Conservation (phyloP, 2,329 filamentous ascomycete species). For the Xylogone sp. region DNA sequence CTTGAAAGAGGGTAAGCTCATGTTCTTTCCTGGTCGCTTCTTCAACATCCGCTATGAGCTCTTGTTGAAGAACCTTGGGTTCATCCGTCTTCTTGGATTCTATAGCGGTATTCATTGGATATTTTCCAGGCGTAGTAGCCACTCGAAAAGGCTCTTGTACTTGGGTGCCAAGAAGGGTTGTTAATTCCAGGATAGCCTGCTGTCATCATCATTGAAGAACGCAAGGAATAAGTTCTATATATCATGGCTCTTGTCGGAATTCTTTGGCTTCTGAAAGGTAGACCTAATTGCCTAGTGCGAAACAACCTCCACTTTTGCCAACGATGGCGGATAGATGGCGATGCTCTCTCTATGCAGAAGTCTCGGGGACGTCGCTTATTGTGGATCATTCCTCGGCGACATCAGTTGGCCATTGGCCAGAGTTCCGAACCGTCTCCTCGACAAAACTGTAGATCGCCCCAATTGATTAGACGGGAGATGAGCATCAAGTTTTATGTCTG, state of each 20-base stretch:
- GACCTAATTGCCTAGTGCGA: background rate
- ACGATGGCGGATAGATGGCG: too few species aligned
- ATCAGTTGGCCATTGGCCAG: background rate
- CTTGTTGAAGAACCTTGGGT: background rate
- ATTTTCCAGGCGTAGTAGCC: background rate
- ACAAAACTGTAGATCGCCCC: too few species aligned
- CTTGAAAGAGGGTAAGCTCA: constrained; percentile 2
- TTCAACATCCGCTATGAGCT: constrained; percentile 1
- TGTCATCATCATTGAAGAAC: background rate
- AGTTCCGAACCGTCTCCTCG: background rate
- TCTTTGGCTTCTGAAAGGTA: background rate
- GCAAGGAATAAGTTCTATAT: background rate
- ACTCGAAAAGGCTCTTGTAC: background rate
- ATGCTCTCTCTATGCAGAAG: too few species aligned
- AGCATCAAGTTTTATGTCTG: too few species aligned
- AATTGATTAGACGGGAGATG: too few species aligned
- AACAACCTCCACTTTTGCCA: background rate
- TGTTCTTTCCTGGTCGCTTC: constrained; percentile 2
- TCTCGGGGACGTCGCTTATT: background rate
- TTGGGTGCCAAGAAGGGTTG: background rate
- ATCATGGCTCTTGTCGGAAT: background rate
- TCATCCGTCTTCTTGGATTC: background rate
- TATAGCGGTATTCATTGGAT: background rate
- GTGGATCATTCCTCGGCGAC: background rate
- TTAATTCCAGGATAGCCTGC: background rate